Conservation (phyloP, 768 basidiomycete species). For the Russula abietina region DNA sequence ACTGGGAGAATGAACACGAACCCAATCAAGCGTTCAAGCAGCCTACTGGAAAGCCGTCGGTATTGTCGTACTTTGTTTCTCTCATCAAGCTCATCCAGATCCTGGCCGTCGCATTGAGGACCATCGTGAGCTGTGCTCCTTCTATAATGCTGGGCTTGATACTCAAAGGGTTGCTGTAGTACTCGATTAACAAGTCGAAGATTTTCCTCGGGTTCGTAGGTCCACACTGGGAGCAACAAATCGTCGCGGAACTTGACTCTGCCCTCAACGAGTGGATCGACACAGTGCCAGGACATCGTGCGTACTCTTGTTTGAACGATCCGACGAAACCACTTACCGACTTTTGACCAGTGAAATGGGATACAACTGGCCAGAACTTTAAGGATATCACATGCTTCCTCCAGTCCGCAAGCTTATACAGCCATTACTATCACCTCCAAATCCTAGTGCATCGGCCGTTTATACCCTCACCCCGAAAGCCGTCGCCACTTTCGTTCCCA, state of each 20-base stretch:
- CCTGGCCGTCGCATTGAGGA: constrained; percentile 54
- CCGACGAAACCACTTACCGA: not conserved
- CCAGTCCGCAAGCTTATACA: constrained; percentile 37
- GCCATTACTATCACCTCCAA: constrained; percentile 39
- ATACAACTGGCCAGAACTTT: constrained; percentile 23
- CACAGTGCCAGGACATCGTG: constrained; percentile 36
- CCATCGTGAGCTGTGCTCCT: constrained; percentile 40
- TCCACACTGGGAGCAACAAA: constrained; percentile 42
- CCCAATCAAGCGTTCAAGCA: constrained; percentile 46
- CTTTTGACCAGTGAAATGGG: constrained; percentile 24
- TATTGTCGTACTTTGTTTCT: constrained; percentile 48
- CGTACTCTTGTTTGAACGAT: not conserved
- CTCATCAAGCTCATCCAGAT: constrained; percentile 58
- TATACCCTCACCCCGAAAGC: constrained; percentile 36
- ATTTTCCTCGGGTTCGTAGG: constrained; percentile 48
- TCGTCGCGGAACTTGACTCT: constrained; percentile 44
- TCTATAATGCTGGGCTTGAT: not conserved
- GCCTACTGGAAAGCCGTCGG: constrained; percentile 52
- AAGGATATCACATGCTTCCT: constrained; percentile 27
- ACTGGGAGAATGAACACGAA: constrained; percentile 22
- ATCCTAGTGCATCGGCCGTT: constrained; percentile 46
- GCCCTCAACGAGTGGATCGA: constrained; percentile 44
- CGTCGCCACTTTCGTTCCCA: constrained; percentile 35
- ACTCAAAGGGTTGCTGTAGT: constrained; percentile 37
- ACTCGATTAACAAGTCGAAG: constrained; percentile 64